phyloP scores from a whole-genome alignment of 2,329 filamentous ascomycete species.

The Cladosporium sp. region DNA sequence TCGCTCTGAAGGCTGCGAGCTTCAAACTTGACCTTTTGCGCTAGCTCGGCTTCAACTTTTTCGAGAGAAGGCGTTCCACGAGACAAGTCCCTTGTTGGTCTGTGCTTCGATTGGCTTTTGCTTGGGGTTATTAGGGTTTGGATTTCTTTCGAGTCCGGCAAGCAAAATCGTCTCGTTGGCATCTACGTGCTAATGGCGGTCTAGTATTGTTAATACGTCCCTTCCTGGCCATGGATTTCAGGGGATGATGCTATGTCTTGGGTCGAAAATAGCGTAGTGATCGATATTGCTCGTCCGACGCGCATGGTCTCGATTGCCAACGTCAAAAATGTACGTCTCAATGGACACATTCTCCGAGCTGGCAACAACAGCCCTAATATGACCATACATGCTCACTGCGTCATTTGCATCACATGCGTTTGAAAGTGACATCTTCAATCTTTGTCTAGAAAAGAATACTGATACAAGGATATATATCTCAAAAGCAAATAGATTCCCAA shows the following conservation, averaged over 20 bases:
- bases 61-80: background rate
- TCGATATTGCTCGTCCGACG: background rate
- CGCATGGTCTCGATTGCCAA: background rate
- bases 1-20: background rate
- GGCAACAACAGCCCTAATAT: background rate
- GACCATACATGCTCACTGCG: background rate
- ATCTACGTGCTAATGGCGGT: background rate
- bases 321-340: background rate
- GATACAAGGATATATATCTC: background rate
- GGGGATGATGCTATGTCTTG: background rate
- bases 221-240: background rate
- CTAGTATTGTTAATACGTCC: background rate
- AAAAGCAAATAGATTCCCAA: background rate
- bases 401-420: background rate
- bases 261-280: background rate
- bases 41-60: slow-evolving; percentile 9
- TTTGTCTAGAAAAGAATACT: background rate
- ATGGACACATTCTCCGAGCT: background rate
- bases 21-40: background rate
- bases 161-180: background rate
- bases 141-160: background rate
- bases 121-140: background rate
- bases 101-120: background rate
- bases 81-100: too few species aligned
- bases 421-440: background rate